Evolutionary conservation across 805 yeast genomes (phyloP).

Genomic region (Hanseniaspora valbyensis): DNA sequence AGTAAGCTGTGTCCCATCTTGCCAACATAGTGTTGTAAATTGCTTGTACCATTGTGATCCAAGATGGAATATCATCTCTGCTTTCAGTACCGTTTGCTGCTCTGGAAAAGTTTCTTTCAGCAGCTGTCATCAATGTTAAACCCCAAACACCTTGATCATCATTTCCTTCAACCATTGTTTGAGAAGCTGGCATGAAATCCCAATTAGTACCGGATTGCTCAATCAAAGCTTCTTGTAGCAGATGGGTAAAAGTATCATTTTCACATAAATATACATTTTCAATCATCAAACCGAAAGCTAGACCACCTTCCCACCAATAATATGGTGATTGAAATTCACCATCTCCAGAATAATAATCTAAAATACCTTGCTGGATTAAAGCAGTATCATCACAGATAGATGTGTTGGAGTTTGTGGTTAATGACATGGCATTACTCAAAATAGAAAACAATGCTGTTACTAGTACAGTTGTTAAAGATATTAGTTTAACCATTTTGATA

Average conservation of each 20-base stretch:
- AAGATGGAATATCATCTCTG: constrained; percentile 37
- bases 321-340: constrained; percentile 64
- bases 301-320: constrained; percentile 89
- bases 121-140: constrained; percentile 80
- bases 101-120: constrained; percentile 72
- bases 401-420: constrained; percentile 32
- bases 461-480: neutral
- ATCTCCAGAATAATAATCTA: constrained; percentile 61
- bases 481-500: neutral
- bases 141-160: constrained; percentile 99
- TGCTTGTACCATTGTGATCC: constrained; percentile 81
- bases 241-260: constrained; percentile 49
- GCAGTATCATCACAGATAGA: constrained; percentile 50
- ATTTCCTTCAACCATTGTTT: constrained; percentile 87
- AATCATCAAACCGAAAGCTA: constrained; percentile 54
- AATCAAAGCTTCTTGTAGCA: constrained; percentile 44
- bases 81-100: constrained; percentile 39
- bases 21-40: constrained; percentile 80
- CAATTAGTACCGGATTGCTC: constrained; percentile 64
- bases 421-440: constrained; percentile 20
- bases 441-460: constrained; percentile 20
- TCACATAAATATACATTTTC: constrained; percentile 65
- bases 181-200: constrained; percentile 79
- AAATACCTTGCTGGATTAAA: constrained; percentile 47
- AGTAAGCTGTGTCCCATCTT: constrained; percentile 67